Base-by-base conservation (phyloP, 345 rosid genomes). In the Lepidium sativum region DNA sequence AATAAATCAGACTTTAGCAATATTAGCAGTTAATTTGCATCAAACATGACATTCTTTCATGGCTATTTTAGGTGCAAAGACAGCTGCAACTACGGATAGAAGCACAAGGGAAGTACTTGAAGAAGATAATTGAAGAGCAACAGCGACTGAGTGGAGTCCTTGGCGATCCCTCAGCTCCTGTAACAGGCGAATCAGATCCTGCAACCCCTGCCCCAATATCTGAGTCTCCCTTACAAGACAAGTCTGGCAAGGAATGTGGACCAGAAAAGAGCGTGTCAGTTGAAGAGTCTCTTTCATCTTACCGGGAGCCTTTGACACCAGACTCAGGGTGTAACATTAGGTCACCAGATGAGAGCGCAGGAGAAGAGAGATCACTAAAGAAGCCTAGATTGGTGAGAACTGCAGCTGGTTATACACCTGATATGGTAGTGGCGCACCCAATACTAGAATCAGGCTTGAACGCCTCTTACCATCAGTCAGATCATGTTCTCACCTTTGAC, bases 91-190 rank as follows among this genome's bases (percentile, higher is more conserved):
- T 94, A 69, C 91, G 99, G 53, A 94, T 94, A 70, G 99, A 94
- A 77, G 99, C 97, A 17, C 97, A 90, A 62, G 97, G 97, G 47
- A 88, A 90, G 81, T 94, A 90, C 78, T 76, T 94, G 81, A 90
- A 94, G 83, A 94, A 90, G 86, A 94, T 94, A 74, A 94, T 94
- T 32, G 97, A 94, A 81, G 99, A 94, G 86, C 97, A 94, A 72
- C 95, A 92, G 20, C 82, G 86, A 51, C 85, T 94, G 2, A 84
- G 86, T 62, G 96, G 95, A 41, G 84, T 67, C 43, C 84, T 90
- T 43, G 75, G 77, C 27, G 95, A 94, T 59, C 74, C 73, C 13
- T 73, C 87, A 5, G 78, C 67, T 51, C 85, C 83, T 65, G 84
- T 84, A 72, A 73, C 85, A 37, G 97, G 82, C 58, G 85, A 86